phyloP scores from a whole-genome alignment of 2,329 filamentous ascomycete species.

The Claviceps sorghi region DNA sequence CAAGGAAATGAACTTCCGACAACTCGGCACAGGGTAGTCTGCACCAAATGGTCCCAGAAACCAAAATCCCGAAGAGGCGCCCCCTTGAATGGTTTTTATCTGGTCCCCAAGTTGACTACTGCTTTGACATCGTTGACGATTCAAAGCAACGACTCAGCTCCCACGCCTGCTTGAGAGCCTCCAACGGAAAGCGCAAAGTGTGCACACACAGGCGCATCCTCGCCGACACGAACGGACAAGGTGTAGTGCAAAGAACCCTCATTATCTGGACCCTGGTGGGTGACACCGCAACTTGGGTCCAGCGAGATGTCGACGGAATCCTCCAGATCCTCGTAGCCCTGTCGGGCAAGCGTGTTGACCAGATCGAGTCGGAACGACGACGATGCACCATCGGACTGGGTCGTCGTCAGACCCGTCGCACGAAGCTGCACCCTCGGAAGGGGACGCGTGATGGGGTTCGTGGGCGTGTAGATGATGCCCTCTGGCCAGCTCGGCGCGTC shows the following conservation, averaged over 20 bases:
- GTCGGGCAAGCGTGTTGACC: background rate
- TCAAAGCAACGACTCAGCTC: background rate
- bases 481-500: background rate
- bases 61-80: too few species aligned
- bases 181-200: background rate
- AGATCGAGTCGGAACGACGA: background rate
- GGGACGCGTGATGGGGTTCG: conserved; percentile 2
- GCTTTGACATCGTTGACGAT: background rate
- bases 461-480: background rate
- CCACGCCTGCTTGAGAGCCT: background rate
- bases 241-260: background rate
- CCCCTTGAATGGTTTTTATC: background rate
- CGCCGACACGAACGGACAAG: background rate
- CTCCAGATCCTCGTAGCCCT: background rate
- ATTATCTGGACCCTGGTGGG: background rate
- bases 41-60: too few species aligned
- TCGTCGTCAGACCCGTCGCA: background rate
- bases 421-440: conserved; percentile 1
- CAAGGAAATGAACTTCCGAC: too few species aligned
- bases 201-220: background rate
- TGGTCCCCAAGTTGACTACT: background rate
- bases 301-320: background rate
- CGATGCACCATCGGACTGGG: background rate
- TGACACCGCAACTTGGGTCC: background rate
- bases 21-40: too few species aligned